Percentiles rank a stretch among this genome's conserved stretches.
These are phyloP conservation scores for Ogataea philodendri DNA, from an alignment of 805 yeast species.

Conservation along the genomic window DNA sequence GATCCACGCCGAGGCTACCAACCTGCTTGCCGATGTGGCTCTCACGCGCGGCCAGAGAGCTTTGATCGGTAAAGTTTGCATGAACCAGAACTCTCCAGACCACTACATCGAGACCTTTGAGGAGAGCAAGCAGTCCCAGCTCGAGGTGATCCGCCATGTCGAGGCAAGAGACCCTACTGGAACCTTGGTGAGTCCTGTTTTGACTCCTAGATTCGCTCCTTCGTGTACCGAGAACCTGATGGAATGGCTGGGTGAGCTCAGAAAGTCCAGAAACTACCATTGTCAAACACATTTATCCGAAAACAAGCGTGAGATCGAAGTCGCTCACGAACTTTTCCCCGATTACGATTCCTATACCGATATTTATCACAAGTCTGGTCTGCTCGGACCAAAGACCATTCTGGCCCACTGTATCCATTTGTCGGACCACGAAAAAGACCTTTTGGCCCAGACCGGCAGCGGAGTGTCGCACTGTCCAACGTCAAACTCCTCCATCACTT, in stretches of 20 bases:
- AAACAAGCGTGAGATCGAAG: constrained; percentile 67
- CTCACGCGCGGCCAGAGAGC: constrained; percentile 77
- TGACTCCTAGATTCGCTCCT: constrained; percentile 95
- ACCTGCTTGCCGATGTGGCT: constrained; percentile 70
- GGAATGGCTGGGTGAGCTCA: constrained; percentile 58
- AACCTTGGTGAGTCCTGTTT: constrained; percentile 61
- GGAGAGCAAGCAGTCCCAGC: constrained; percentile 53
- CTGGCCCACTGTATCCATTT: constrained; percentile 90
- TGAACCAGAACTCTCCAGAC: constrained; percentile 80
- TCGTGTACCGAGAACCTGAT: constrained; percentile 68
- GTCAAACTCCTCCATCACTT: constrained; percentile 80
- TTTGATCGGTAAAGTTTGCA: constrained; percentile 88
- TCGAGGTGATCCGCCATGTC: constrained; percentile 56
- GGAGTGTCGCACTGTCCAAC: constrained; percentile 94
- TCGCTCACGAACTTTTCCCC: constrained; percentile 75
- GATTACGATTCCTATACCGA: constrained; percentile 65
- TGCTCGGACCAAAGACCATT: constrained; percentile 65
- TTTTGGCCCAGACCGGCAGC: constrained; percentile 52
- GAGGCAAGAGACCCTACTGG: constrained; percentile 49
- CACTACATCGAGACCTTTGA: constrained; percentile 58
- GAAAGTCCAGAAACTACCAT: constrained; percentile 51
- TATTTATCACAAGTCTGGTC: constrained; percentile 65
- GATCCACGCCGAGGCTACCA: constrained; percentile 73
- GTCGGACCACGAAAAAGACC: constrained; percentile 55
- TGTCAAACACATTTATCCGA: constrained; percentile 93